Evolutionary conservation across 2,329 filamentous ascomycete genomes (phyloP), one percentile per base, ranked within the genome.

Genomic region (Byssochlamys sp.): DNA sequence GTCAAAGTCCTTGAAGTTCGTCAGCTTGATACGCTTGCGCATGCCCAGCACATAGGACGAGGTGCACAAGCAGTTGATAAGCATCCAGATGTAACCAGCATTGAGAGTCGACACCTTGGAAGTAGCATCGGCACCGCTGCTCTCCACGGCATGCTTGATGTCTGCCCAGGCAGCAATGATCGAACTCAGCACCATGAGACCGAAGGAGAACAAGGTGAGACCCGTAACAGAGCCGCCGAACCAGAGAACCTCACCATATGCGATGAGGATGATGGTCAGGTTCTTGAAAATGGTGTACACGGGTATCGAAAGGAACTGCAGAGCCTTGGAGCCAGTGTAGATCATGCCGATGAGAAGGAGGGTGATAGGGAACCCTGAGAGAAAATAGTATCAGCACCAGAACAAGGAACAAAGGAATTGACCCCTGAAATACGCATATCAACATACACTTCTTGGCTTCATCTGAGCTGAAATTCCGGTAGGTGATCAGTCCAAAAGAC

Each of bases 231-330:
- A 90, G 69, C 92, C 92, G 61, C 94, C 94, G 66, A 99, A 99
- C 91, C 92, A 97, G 55, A 99, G 82, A 29, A 99, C 92, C 77
- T 99, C 94, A 65, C 94, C 94, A 66, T 99, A 99, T 57, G 94
- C 94, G 69, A 97, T 99, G 63, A 97, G 85, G 68, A 99, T 97
- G 74, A 95, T 99, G 60, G 94, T 97, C 79, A 99, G 77, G 78
- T 99, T 99, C 83, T 99, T 99, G 83, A 99, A 99, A 73, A 99
- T 99, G 57, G 94, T 99, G 78, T 99, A 99, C 27, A 99, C 94
- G 26, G 94, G 94, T 57, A 99, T 95, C 31, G 91, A 96, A 60
- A 99, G 88, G 76, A 87, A 97, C 76, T 96, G 91, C 52, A 99
- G 85, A 24, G 94, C 91, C 79, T 96, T 96, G 69, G 90, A 94